Percentiles rank a stretch among this genome's conserved stretches.
Conservation (phyloP, 805 yeast genomes). For the Saitoella complicata region DNA sequence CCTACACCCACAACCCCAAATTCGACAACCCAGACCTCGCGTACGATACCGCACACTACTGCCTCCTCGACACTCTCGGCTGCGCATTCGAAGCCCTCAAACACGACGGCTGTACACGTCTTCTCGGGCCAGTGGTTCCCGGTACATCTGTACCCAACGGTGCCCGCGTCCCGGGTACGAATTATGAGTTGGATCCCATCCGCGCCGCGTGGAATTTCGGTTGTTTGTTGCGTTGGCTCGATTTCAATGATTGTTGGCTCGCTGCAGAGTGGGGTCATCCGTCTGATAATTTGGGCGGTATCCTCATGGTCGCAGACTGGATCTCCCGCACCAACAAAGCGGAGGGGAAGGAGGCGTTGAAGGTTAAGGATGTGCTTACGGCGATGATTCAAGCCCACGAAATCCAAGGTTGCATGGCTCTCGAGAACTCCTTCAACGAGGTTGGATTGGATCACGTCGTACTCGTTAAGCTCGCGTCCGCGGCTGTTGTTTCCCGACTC, state of each 20-base stretch:
- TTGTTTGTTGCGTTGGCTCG: constrained; percentile 43
- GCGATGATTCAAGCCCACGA: constrained; percentile 50
- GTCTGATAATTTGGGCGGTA: constrained; percentile 44
- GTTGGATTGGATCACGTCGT: constrained; percentile 48
- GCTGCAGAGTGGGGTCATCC: constrained; percentile 65
- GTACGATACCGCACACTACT: constrained; percentile 36
- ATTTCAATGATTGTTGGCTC: constrained; percentile 48
- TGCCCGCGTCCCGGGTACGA: constrained; percentile 38
- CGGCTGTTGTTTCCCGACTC: constrained; percentile 42
- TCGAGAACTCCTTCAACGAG: constrained; percentile 42
- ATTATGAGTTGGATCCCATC: constrained; percentile 35
- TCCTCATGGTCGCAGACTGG: constrained; percentile 42
- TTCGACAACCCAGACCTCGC: constrained; percentile 31
- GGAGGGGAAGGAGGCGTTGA: no score
- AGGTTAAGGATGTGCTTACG: constrained; percentile 35
- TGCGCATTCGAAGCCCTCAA: constrained; percentile 45
- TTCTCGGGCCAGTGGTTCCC: constrained; percentile 42
- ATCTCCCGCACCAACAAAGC: constrained; percentile 31
- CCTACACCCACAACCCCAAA: constrained; percentile 32
- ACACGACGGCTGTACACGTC: constrained; percentile 31
- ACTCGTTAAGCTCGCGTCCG: constrained; percentile 42
- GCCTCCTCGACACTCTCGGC: constrained; percentile 42
- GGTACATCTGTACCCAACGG: constrained; percentile 41
- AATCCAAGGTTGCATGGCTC: constrained; percentile 42
- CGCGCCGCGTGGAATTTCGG: constrained; percentile 45